Evolutionary conservation across 371 early-diverging fungal species (phyloP), one percentile per base, ranked within the genome.

Genomic region (Conidiobolus incongruus): DNA sequence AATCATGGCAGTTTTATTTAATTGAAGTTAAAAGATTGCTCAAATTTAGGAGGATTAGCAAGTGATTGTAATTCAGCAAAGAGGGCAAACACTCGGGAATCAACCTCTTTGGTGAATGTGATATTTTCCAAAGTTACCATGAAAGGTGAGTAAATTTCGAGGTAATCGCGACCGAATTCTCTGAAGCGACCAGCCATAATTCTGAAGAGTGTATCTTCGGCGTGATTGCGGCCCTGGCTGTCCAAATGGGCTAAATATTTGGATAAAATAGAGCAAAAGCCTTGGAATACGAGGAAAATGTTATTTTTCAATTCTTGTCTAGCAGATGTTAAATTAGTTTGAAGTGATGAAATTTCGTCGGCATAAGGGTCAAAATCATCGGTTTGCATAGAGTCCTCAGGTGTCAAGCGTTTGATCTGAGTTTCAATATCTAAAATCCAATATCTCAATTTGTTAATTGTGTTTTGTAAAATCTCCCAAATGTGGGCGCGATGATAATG

Each of bases 391-490:
- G 22, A 8, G 6, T 29, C 8, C 5, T n/a, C 11, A 26, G n/a
- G 29, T 22, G n/a, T 4, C 6, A 40, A 30, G 40, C 15, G 23
- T n/a, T 26, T 15, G 19, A 28, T 28, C 6, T 42, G 28, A 7
- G 13, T 33, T 12, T 17, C 30, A 12, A n/a, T 30, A 8, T 42
- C 29, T 22, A 28, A 28, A 20, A 30, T 22, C 43, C 43, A 42
- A 12, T 28, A 15, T 21, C 17, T 17, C 7, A 33, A 12, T 22
- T 30, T 42, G 34, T 42, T 42, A 15, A 42, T n/a, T 7, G 43
- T 34, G 8, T 8, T 21, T 15, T 42, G 28, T 13, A 42, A 33
- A 11, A 42, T 33, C n/a, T 42, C 43, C 43, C 43, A 42, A 7
- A 42, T 6, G 28, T 32, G n/a, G 12, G 33, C 16, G 11, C 43